Percentiles rank a stretch among this genome's conserved stretches.
Conservation (phyloP, 2,329 filamentous ascomycete species). For the Clonostachys rhizophaga region DNA sequence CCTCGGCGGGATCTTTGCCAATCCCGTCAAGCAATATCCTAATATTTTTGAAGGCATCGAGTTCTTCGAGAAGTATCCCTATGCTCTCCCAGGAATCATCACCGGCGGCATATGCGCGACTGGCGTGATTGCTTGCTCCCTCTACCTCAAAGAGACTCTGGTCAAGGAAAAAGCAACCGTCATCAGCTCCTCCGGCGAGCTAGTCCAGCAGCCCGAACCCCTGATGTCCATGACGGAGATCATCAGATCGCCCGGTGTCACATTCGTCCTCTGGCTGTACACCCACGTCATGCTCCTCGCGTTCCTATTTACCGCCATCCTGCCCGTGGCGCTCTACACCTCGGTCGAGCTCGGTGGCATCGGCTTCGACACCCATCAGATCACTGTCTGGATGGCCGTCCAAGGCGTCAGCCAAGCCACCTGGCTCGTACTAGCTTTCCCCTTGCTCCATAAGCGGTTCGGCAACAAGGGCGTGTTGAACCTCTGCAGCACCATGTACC, state of each 20-base stretch:
- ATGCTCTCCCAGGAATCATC: slow-evolving; percentile 49
- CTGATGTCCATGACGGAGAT: slow-evolving; percentile 30
- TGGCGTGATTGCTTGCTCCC: slow-evolving; percentile 40
- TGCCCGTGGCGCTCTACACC: slow-evolving; percentile 67
- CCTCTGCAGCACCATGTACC: slow-evolving; percentile 49
- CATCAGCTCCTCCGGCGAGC: not conserved
- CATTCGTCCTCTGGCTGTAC: slow-evolving; percentile 61
- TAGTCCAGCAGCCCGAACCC: not conserved
- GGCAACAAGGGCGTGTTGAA: slow-evolving; percentile 65
- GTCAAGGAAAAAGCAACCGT: slow-evolving; percentile 11
- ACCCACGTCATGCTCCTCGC: slow-evolving; percentile 64
- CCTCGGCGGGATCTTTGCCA: slow-evolving; percentile 63
- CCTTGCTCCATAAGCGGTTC: slow-evolving; percentile 57
- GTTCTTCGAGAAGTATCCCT: slow-evolving; percentile 47
- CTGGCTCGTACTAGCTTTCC: slow-evolving; percentile 70
- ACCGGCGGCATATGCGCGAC: slow-evolving; percentile 50
- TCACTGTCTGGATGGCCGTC: slow-evolving; percentile 61
- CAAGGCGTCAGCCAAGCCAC: slow-evolving; percentile 62
- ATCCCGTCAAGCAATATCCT: slow-evolving; percentile 62
- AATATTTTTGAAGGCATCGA: slow-evolving; percentile 36
- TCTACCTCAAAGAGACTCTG: slow-evolving; percentile 63
- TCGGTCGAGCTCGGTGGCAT: slow-evolving; percentile 58
- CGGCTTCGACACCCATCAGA: slow-evolving; percentile 56
- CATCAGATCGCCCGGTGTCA: slow-evolving; percentile 58
- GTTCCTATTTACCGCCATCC: slow-evolving; percentile 66